Percentiles rank a stretch among this genome's conserved stretches.
Evolutionary conservation across 2,329 filamentous ascomycete species (phyloP).

Genomic region (Xylariaceae sp.): DNA sequence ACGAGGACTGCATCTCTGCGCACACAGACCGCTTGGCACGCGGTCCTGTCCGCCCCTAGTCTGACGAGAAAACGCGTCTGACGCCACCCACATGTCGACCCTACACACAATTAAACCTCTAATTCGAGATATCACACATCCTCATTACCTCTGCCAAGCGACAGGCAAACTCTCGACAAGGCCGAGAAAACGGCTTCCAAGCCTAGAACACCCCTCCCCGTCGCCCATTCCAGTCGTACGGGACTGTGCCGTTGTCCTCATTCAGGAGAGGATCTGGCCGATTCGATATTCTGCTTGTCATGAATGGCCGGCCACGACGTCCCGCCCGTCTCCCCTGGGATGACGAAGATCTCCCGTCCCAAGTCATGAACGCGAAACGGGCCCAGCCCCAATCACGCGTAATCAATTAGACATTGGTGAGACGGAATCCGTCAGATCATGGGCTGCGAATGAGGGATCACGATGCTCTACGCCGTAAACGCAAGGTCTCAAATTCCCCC

Average conservation of each 20-base stretch:
- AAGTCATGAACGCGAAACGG: not conserved
- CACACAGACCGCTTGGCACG: slow-evolving; percentile 16
- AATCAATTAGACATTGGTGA: not conserved
- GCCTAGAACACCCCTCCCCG: not conserved
- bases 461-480: not conserved
- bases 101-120: not conserved
- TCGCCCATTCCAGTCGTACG: slow-evolving; percentile 1
- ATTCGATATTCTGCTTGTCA: not conserved
- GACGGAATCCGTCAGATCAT: slow-evolving; percentile 2
- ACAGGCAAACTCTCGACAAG: not conserved
- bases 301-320: not conserved
- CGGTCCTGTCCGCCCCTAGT: slow-evolving; percentile 8
- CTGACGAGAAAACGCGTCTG: slow-evolving; percentile 7
- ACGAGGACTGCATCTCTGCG: slow-evolving; percentile 13
- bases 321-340: not conserved
- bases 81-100: slow-evolving; percentile 1
- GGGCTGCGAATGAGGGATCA: not conserved
- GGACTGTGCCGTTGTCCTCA: not conserved
- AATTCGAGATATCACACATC: slow-evolving; percentile 10
- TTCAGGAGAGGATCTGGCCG: not conserved
- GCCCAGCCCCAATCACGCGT: not conserved
- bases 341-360: not conserved
- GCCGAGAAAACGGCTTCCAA: not conserved
- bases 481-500: not conserved
- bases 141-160: not conserved